Percentiles rank a stretch among this genome's conserved stretches.
phyloP scores from a whole-genome alignment of 2,329 filamentous ascomycete species.

The Myriosclerotinia duriaeana region DNA sequence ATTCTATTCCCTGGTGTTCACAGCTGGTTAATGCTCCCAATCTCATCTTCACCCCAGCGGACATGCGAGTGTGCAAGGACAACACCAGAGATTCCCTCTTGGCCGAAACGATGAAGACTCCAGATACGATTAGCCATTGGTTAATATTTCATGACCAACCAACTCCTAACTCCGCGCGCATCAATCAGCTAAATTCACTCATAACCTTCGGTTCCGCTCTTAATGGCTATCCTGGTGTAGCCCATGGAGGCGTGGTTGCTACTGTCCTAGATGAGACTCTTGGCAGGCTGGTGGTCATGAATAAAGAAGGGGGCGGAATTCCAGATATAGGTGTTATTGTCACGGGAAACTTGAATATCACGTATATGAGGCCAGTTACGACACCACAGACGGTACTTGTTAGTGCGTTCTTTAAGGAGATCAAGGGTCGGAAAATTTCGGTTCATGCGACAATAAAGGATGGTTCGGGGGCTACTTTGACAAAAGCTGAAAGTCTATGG shows the following conservation, averaged over 20 bases:
- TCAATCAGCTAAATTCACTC: not conserved
- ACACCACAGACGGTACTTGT: not conserved
- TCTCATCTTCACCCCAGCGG: not conserved
- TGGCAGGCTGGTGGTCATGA: not conserved
- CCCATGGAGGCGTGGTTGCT: not conserved
- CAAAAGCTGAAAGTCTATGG: not conserved
- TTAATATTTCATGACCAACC: not conserved
- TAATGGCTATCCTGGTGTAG: not conserved
- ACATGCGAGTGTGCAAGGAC: not conserved
- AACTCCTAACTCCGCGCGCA: not conserved
- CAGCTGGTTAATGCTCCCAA: not conserved
- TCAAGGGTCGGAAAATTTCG: not conserved
- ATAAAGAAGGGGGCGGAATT: not conserved
- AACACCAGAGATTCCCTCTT: not conserved
- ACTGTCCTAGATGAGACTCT: not conserved
- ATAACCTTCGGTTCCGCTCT: not conserved
- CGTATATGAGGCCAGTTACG: not conserved
- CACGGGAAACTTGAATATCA: not conserved
- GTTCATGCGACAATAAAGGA: not conserved
- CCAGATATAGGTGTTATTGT: not conserved
- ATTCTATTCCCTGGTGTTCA: not conserved
- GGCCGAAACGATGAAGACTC: not conserved
- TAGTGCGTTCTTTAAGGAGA: not conserved
- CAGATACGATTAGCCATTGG: not conserved
- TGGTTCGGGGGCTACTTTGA: not conserved